phyloP scores from a whole-genome alignment of 2,329 filamentous ascomycete genomes.

The Elsinoe australis region DNA sequence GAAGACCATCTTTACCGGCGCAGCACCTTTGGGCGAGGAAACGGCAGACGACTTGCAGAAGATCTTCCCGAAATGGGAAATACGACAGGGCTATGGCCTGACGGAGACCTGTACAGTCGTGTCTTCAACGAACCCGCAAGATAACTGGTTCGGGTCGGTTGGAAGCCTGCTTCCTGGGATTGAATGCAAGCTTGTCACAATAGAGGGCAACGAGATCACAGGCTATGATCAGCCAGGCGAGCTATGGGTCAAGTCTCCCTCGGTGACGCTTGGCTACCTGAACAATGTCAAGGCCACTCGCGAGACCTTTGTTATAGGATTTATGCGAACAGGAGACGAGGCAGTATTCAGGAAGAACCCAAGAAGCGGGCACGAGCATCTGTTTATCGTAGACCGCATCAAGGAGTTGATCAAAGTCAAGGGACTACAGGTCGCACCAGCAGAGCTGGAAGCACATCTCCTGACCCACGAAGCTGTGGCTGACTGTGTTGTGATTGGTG shows the following conservation, averaged over 20 bases:
- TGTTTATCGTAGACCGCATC: conserved; percentile 77
- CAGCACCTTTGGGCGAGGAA: conserved; percentile 68
- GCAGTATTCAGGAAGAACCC: conserved; percentile 59
- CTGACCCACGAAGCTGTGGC: conserved; percentile 67
- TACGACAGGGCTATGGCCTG: conserved; percentile 67
- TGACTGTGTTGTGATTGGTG: conserved; percentile 70
- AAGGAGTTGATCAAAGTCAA: conserved; percentile 75
- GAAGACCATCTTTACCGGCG: conserved; percentile 60
- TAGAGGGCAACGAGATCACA: conserved; percentile 63
- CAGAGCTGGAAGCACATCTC: conserved; percentile 73
- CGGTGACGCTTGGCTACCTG: conserved; percentile 73
- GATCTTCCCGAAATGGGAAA: conserved; percentile 55
- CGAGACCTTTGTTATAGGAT: conserved; percentile 63
- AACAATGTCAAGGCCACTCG: conserved; percentile 73
- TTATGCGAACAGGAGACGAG: conserved; percentile 75
- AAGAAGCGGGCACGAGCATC: conserved; percentile 61
- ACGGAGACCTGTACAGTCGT: conserved; percentile 72
- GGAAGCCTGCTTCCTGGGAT: conserved; percentile 61
- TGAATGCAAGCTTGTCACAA: conserved; percentile 58
- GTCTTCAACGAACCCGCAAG: conserved; percentile 50
- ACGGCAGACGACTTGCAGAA: conserved; percentile 57
- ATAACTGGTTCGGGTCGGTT: conserved; percentile 64
- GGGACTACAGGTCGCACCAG: conserved; percentile 74
- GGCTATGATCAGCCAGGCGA: conserved; percentile 70
- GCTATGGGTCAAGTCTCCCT: conserved; percentile 68